These are phyloP conservation scores for Paradendryphiella salina DNA, from an alignment of 2,329 filamentous ascomycete genomes.

Conservation along the genomic window DNA sequence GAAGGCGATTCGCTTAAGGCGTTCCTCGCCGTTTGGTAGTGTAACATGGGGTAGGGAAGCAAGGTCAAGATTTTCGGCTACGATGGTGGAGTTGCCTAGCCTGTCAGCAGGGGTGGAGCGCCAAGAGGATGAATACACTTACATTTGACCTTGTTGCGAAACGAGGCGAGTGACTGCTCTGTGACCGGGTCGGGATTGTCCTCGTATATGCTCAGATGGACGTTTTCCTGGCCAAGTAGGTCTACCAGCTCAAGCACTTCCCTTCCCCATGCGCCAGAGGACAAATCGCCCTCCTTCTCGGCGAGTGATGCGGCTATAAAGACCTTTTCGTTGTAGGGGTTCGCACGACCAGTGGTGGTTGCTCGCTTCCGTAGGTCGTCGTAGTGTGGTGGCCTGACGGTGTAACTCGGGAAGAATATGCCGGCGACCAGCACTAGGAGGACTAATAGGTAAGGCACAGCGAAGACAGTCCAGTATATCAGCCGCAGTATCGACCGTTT, in stretches of 20 bases:
- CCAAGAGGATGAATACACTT: conserved; percentile 7
- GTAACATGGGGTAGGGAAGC: conserved; percentile 61
- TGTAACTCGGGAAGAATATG: conserved; percentile 61
- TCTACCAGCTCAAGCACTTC: conserved; percentile 65
- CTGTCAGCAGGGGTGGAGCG: conserved; percentile 17
- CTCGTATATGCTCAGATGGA: conserved; percentile 74
- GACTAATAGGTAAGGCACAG: conserved; percentile 38
- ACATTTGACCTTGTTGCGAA: conserved; percentile 58
- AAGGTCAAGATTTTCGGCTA: conserved; percentile 63
- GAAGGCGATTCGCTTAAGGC: conserved; percentile 74
- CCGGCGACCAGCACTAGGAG: conserved; percentile 51
- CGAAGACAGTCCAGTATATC: conserved; percentile 39
- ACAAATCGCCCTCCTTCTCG: conserved; percentile 63
- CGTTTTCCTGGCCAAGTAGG: conserved; percentile 67
- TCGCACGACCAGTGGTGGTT: conserved; percentile 50
- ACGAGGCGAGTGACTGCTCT: conserved; percentile 56
- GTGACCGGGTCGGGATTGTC: conserved; percentile 66
- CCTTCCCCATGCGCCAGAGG: conserved; percentile 66
- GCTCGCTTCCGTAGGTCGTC: conserved; percentile 46
- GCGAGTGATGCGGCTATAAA: conserved; percentile 75
- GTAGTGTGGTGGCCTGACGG: conserved; percentile 58
- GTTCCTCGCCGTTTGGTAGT: conserved; percentile 63
- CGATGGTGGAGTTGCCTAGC: conserved; percentile 54
- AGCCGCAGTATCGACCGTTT: conserved; percentile 39
- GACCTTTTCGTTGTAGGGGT: conserved; percentile 64